Conservation (phyloP, 2,329 filamentous ascomycete species). For the Aspergillus sp. region DNA sequence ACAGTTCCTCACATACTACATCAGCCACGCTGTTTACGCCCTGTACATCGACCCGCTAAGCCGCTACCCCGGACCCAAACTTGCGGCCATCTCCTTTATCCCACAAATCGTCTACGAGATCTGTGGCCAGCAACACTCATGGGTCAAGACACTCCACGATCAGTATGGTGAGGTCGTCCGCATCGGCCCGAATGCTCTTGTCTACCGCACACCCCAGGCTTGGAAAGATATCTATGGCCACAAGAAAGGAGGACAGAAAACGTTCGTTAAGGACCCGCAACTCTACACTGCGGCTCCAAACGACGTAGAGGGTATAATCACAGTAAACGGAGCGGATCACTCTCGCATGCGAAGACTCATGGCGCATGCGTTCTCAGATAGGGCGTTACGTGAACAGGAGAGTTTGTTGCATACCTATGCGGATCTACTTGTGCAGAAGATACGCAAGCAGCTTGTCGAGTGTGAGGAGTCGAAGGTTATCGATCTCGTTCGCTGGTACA, state of each 20-base stretch:
- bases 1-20: not conserved
- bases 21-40: conserved; percentile 20
- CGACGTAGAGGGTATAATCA: conserved; percentile 18
- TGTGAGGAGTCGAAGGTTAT: conserved; percentile 2
- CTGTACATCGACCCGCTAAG: conserved; percentile 34
- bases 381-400: conserved; percentile 28
- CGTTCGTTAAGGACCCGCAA: conserved; percentile 19
- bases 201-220: conserved; percentile 22
- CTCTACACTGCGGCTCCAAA: conserved; percentile 16
- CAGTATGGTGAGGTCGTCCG: conserved; percentile 30
- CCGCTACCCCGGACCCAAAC: conserved; percentile 33
- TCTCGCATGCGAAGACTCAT: conserved; percentile 27
- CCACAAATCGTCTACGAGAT: conserved; percentile 31
- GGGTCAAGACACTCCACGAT: conserved; percentile 17
- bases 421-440: conserved; percentile 19
- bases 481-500: conserved; percentile 17
- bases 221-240: conserved; percentile 34
- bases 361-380: conserved; percentile 30
- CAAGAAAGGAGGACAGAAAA: conserved; percentile 16
- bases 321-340: conserved; percentile 21
- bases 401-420: conserved; percentile 24
- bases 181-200: conserved; percentile 34
- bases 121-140: conserved; percentile 11
- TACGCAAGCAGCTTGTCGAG: conserved; percentile 5
- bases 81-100: conserved; percentile 26